These are phyloP conservation scores for Myochromella boudieri DNA, from an alignment of 768 basidiomycete genomes.

Conservation along the genomic window DNA sequence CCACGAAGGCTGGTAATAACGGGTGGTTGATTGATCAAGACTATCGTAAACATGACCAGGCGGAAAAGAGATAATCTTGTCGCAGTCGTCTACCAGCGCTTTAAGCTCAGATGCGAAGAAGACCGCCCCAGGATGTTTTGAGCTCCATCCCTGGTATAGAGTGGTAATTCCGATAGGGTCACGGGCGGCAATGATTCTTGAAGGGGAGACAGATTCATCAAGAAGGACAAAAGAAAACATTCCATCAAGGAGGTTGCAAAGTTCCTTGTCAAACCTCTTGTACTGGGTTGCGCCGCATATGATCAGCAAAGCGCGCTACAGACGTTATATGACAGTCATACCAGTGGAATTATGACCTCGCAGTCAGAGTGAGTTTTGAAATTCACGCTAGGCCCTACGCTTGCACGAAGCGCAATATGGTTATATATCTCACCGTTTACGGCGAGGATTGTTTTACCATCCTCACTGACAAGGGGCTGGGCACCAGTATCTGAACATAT, in stretches of 20 bases:
- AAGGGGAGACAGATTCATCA: constrained; percentile 88
- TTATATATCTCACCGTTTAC: constrained; percentile 99
- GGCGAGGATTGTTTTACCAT: constrained; percentile 79
- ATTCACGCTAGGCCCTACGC: constrained; percentile 59
- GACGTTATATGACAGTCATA: constrained; percentile 37
- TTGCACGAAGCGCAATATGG: constrained; percentile 77
- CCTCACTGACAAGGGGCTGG: constrained; percentile 87
- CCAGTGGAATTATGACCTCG: constrained; percentile 93
- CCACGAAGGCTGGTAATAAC: constrained; percentile 91
- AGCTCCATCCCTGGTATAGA: constrained; percentile 96
- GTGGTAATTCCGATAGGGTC: constrained; percentile 99
- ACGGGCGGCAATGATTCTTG: constrained; percentile 91
- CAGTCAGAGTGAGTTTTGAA: constrained; percentile 99
- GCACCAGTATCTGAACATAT: constrained; percentile 81
- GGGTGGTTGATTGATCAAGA: constrained; percentile 67
- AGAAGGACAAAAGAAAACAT: constrained; percentile 99
- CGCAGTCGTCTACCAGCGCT: constrained; percentile 86
- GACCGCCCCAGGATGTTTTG: constrained; percentile 74
- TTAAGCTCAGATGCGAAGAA: constrained; percentile 98
- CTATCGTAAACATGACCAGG: constrained; percentile 98
- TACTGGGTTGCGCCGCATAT: too few relatives aligned
- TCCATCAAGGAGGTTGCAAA: constrained; percentile 86
- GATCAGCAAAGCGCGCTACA: too few relatives aligned
- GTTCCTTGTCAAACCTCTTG: constrained; percentile 70
- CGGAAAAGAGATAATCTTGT: constrained; percentile 93